Percentiles rank a stretch among this genome's conserved stretches.
phyloP scores from a whole-genome alignment of 163 green algal species.

The Chloromonas sp. region DNA sequence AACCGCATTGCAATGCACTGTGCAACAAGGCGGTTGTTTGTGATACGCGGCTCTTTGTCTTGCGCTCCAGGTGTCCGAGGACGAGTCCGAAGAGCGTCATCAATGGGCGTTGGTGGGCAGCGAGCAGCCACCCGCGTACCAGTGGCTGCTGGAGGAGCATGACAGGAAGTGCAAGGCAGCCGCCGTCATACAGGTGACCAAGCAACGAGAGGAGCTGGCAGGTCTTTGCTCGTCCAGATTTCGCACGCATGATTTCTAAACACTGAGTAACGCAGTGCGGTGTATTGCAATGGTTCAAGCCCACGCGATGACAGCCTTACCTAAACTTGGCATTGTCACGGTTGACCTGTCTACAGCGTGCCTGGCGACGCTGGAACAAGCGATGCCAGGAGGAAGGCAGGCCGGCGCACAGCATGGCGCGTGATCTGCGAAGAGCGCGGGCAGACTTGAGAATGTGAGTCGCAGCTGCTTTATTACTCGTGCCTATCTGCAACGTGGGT shows the following conservation, averaged over 20 bases:
- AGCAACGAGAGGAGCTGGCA: background rate
- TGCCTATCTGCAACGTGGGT: background rate
- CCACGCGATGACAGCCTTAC: background rate
- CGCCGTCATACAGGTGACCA: background rate
- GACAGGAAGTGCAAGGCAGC: background rate
- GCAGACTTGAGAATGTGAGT: background rate
- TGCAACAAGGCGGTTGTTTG: no score
- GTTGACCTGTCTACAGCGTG: background rate
- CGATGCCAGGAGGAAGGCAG: background rate
- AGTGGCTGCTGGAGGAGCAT: background rate
- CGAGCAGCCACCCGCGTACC: background rate
- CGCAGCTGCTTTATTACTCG: background rate
- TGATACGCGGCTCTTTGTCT: background rate
- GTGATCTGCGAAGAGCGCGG: background rate
- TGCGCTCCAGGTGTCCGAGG: background rate
- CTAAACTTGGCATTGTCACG: background rate
- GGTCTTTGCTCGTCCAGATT: background rate
- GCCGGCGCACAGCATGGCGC: background rate
- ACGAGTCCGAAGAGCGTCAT: background rate
- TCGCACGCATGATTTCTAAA: background rate
- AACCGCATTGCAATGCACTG: no score
- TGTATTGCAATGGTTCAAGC: background rate
- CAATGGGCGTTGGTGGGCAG: background rate
- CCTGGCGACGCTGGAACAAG: background rate
- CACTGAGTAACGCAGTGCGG: no score